These are phyloP conservation scores for Pythium grandisporangium DNA, from an alignment of 352 stramenopile genomes.

Conservation along the genomic window DNA sequence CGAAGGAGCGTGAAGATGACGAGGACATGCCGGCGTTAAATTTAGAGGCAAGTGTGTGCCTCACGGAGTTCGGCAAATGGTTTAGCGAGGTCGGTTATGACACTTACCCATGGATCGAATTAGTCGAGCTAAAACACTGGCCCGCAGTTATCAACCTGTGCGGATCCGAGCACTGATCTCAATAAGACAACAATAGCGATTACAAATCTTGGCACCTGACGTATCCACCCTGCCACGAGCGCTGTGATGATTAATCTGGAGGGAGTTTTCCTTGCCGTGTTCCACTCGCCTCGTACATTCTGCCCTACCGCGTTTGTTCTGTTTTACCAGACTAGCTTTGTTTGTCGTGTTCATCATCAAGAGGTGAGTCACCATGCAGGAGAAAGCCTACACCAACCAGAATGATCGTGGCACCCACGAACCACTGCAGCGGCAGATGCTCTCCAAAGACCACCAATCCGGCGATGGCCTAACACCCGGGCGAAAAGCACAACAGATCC, in stretches of 20 bases:
- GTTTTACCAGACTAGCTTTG: too few relatives aligned
- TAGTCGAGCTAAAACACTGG: conserved; percentile 73
- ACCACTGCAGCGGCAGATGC: conserved; percentile 61
- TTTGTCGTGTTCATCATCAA: too few relatives aligned
- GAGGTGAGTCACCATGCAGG: conserved; percentile 48
- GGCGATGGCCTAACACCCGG: conserved; percentile 35
- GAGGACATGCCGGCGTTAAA: too few relatives aligned
- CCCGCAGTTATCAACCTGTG: conserved; percentile 64
- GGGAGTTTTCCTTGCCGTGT: too few relatives aligned
- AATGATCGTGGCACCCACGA: conserved; percentile 62
- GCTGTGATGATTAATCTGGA: too few relatives aligned
- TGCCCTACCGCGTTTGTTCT: too few relatives aligned
- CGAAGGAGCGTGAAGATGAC: too few relatives aligned
- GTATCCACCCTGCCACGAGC: too few relatives aligned
- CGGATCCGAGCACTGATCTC: too few relatives aligned
- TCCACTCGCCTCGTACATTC: too few relatives aligned
- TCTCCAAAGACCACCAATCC: conserved; percentile 64
- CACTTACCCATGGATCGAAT: conserved; percentile 70
- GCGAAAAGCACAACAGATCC: not conserved
- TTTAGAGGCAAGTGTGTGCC: conserved; percentile 36
- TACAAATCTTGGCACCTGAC: too few relatives aligned
- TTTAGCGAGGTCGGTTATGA: conserved; percentile 58
- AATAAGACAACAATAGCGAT: too few relatives aligned
- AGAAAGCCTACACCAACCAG: conserved; percentile 57
- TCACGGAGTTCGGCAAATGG: conserved; percentile 69